Base-by-base conservation (phyloP, 371 early-diverging fungal species). In the Apophysomyces ossiformis region DNA sequence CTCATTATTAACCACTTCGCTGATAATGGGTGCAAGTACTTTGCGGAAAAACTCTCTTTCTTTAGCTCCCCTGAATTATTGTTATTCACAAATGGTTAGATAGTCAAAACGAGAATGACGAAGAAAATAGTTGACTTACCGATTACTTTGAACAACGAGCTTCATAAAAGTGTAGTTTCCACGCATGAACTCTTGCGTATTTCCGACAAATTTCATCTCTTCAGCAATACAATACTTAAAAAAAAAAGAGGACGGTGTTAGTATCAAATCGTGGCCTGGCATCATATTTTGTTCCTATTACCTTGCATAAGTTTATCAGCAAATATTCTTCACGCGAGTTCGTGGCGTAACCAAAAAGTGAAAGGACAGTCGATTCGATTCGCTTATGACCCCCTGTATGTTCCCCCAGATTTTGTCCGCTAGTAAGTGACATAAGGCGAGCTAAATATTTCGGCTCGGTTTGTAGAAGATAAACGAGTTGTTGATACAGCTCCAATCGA, bases 291-390 rank as follows among this genome's bases (percentile, higher is more conserved):
- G 2, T 39, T 13, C 21, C 26, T 11, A 38, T 64, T 74, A 89
- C 90, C 82, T 96, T 93, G 80, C 99, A 94, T 66, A 99, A 80
- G 72, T 94, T 95, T 58, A 99, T 89, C 67, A 99, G 79, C 60
- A 99, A 73, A 69, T 96, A 99, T 80, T 99, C 99, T 70, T 99
- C 99, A 21, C 99, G 88, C 9, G 88, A 85, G 75, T 96, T 95
- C 69, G 97, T 97, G 0, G 95, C 98, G 81, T 95, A 96, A 2
- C 97, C 96, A 78, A 94, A 99, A 45, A 99, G 73, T n/a, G 96
- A 90, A 56, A 99, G 74, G 4, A 98, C 93, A 0, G 93, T 91
- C 7, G 92, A 86, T 70, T 97, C 97, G 21, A 97, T 88, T 60
- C 96, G 88, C 56, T 85, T 85, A 5, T 50, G 54, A 7, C 54